phyloP scores from a whole-genome alignment of 805 yeast species.

The Hyphopichia homilentoma region DNA sequence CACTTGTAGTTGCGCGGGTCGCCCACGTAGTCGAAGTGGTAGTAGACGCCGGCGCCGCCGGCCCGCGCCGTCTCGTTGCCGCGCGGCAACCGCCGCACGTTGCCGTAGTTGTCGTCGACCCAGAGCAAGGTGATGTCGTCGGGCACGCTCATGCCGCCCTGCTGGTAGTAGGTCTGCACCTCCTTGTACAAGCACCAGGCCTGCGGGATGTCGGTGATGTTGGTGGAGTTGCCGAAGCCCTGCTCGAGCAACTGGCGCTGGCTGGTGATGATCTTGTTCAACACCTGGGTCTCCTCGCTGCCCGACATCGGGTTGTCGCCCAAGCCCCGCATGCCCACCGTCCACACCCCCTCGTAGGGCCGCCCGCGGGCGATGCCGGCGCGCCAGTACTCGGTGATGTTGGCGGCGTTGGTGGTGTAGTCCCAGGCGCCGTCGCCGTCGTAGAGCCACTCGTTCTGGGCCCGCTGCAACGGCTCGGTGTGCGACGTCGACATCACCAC shows the following conservation, averaged over 20 bases:
- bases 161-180: constrained; percentile 14
- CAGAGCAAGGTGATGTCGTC: constrained; percentile 20
- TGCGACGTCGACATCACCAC: constrained; percentile 16
- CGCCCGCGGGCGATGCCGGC: constrained; percentile 13
- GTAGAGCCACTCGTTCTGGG: constrained; percentile 12
- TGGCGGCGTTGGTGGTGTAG: constrained; percentile 12
- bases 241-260: constrained; percentile 11
- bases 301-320: constrained; percentile 15
- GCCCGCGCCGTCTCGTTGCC: constrained; percentile 14
- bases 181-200: constrained; percentile 17
- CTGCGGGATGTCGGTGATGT: constrained; percentile 13
- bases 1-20: constrained; percentile 24
- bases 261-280: constrained; percentile 11
- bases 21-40: constrained; percentile 25
- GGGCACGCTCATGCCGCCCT: constrained; percentile 14
- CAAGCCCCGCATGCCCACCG: constrained; percentile 15
- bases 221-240: constrained; percentile 7
- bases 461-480: constrained; percentile 15
- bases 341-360: constrained; percentile 13
- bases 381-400: constrained; percentile 12
- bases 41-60: constrained; percentile 26
- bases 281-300: constrained; percentile 10
- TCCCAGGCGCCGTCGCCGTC: constrained; percentile 14
- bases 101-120: constrained; percentile 28
- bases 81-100: constrained; percentile 19